Conservation (phyloP, 2,329 filamentous ascomycete genomes). For the Trichoderma brevicompactum region DNA sequence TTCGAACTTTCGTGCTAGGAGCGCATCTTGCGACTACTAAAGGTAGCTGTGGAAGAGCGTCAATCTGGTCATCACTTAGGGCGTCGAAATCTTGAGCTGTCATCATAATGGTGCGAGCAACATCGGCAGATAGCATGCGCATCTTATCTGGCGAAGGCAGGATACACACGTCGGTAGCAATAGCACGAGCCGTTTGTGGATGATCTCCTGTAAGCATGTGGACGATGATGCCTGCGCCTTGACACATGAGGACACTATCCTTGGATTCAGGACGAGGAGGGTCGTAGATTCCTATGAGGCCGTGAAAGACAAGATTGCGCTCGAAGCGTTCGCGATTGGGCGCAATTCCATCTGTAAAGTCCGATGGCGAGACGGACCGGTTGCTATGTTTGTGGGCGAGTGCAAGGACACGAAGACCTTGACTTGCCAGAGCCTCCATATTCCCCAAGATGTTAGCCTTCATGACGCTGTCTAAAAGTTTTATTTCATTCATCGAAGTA, state of each 20-base stretch:
- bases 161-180: constrained; percentile 64
- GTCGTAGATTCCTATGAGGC: constrained; percentile 69
- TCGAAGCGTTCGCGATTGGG: constrained; percentile 46
- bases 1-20: constrained; percentile 71
- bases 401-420: constrained; percentile 69
- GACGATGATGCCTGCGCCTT: constrained; percentile 62
- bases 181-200: constrained; percentile 62
- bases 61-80: constrained; percentile 64
- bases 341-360: constrained; percentile 36
- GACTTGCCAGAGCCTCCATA: constrained; percentile 67
- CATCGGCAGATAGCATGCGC: constrained; percentile 50
- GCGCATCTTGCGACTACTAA: constrained; percentile 73
- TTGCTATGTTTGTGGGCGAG: constrained; percentile 50
- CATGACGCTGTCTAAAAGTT: constrained; percentile 43
- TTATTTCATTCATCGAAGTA: constrained; percentile 44
- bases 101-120: constrained; percentile 63
- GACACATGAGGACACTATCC: constrained; percentile 58
- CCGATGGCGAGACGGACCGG: constrained; percentile 35
- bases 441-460: constrained; percentile 61
- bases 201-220: constrained; percentile 71
- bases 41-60: constrained; percentile 64
- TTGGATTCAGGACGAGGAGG: constrained; percentile 66
- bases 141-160: constrained; percentile 53
- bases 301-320: constrained; percentile 62
- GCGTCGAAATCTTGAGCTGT: constrained; percentile 67